These are phyloP conservation scores for Candida smagusa DNA, from an alignment of 1,139 yeast species.

Conservation along the genomic window DNA sequence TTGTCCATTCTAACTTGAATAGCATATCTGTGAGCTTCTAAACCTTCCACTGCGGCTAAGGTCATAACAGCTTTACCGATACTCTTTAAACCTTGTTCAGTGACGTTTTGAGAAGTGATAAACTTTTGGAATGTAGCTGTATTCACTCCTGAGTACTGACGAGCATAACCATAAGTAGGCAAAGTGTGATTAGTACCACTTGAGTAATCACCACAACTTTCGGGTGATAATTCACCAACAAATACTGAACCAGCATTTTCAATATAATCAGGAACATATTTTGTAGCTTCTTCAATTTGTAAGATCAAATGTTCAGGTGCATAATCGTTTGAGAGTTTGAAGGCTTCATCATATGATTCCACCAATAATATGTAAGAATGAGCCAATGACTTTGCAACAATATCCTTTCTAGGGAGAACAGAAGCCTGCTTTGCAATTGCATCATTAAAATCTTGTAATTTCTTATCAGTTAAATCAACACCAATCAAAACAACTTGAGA, in stretches of 20 bases:
- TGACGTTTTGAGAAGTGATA: slow-evolving; percentile 88
- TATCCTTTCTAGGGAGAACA: slow-evolving; percentile 88
- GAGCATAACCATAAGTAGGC: slow-evolving; percentile 97
- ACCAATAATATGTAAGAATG: slow-evolving; percentile 84
- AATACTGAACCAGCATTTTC: slow-evolving; percentile 95
- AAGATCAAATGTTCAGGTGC: slow-evolving; percentile 97
- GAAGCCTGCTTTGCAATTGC: slow-evolving; percentile 84
- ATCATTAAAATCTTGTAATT: slow-evolving; percentile 66
- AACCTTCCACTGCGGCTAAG: slow-evolving; percentile 94
- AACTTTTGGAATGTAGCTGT: slow-evolving; percentile 94
- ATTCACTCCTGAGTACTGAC: slow-evolving; percentile 96
- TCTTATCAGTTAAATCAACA: slow-evolving; percentile 58
- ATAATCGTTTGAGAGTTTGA: slow-evolving; percentile 78
- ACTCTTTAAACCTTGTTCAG: slow-evolving; percentile 75
- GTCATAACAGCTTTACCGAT: slow-evolving; percentile 97
- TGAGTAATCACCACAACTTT: slow-evolving; percentile 97
- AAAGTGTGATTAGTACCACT: slow-evolving; percentile 96
- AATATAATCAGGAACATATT: slow-evolving; percentile 65
- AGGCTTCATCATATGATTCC: slow-evolving; percentile 68
- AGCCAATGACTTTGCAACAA: slow-evolving; percentile 85
- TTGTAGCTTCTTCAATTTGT: slow-evolving; percentile 75
- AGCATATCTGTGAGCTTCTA: slow-evolving; percentile 96
- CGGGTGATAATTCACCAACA: slow-evolving; percentile 95
- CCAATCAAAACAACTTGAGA: slow-evolving; percentile 94
- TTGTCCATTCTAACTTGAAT: slow-evolving; percentile 90